Evolutionary conservation across 805 yeast genomes (phyloP), one percentile per base, ranked within the genome.

Genomic region (Schizosaccharomyces octosporus): DNA sequence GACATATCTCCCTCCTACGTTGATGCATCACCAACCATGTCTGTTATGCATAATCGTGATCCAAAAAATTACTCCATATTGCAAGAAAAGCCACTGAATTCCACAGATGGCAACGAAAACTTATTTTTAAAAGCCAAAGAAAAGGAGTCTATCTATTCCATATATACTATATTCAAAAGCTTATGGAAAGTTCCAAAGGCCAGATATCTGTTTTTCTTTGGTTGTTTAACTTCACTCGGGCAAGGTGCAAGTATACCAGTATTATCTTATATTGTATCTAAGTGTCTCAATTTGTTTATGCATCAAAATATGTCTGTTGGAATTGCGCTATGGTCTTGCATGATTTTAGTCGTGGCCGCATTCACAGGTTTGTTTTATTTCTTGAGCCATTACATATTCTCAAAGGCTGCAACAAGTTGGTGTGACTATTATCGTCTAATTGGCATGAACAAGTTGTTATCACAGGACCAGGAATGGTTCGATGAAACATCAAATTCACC

Each of bases 191-290:
- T 41, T 36, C 19, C 3, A n/a, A 57, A 9, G 13, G 45, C 27
- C 17, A 27, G 48, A 17, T 11, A 21, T 11, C 41, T 64, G 4
- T 59, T 81, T 0, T 13, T 69, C 0, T 0, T 77, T 0, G 97
- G 96, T 0, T 62, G 85, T 0, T 0, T 77, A 0, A 65, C 77
- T 4, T 74, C 88, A 0, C 64, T 82, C 0, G 59, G 78, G 0
- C 80, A 82, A 63, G 89, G 95, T 11, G 77, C 77, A 0, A 70
- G 79, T 0, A 82, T 81, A 63, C 97, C 97, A 0, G 71, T 85
- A 0, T 87, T 93, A 64, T 85, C 96, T 0, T 88, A 72, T 68
- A 78, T 84, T 32, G 81, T 89, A 64, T 80, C 97, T 0, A 81
- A 81, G 63, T 71, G 90, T 7, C 71, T 90, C 6, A 70, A 77